Conservation (phyloP, 2,329 filamentous ascomycete species). For the Aspergillus sp. region DNA sequence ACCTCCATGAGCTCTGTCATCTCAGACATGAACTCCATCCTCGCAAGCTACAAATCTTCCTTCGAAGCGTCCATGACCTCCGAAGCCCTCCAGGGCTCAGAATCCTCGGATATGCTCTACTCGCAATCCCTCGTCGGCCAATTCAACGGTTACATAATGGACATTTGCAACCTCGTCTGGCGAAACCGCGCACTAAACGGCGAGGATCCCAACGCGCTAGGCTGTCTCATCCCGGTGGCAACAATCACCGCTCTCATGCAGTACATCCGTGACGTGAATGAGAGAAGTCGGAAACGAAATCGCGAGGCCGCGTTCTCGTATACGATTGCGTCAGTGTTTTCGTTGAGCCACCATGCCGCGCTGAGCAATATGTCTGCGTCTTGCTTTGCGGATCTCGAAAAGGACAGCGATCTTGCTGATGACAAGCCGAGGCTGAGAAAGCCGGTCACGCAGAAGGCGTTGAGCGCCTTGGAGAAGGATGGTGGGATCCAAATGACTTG, state of each 20-base stretch:
- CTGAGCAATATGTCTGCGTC: constrained; percentile 52
- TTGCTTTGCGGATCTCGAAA: constrained; percentile 54
- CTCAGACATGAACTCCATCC: constrained; percentile 70
- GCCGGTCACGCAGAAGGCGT: constrained; percentile 70
- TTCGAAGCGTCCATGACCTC: constrained; percentile 67
- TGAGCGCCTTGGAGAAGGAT: constrained; percentile 65
- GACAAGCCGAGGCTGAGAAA: constrained; percentile 34
- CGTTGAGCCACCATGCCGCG: constrained; percentile 52
- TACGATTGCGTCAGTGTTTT: constrained; percentile 49
- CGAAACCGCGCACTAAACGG: constrained; percentile 71
- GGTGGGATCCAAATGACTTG: constrained; percentile 71
- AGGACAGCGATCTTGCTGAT: constrained; percentile 41
- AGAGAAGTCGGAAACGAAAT: constrained; percentile 36
- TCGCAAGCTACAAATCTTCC: constrained; percentile 73
- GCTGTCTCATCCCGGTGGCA: constrained; percentile 55
- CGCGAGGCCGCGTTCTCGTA: constrained; percentile 37
- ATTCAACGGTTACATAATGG: constrained; percentile 86
- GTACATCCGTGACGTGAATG: constrained; percentile 48
- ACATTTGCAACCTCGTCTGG: constrained; percentile 85
- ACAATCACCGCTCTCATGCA: constrained; percentile 50
- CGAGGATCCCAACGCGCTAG: constrained; percentile 64
- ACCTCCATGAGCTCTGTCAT: constrained; percentile 64
- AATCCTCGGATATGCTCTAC: constrained; percentile 49
- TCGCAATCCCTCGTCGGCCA: constrained; percentile 65
- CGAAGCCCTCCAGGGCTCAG: constrained; percentile 38